phyloP scores from a whole-genome alignment of 2,329 filamentous ascomycete genomes.

The Claviceps pazoutovae region DNA sequence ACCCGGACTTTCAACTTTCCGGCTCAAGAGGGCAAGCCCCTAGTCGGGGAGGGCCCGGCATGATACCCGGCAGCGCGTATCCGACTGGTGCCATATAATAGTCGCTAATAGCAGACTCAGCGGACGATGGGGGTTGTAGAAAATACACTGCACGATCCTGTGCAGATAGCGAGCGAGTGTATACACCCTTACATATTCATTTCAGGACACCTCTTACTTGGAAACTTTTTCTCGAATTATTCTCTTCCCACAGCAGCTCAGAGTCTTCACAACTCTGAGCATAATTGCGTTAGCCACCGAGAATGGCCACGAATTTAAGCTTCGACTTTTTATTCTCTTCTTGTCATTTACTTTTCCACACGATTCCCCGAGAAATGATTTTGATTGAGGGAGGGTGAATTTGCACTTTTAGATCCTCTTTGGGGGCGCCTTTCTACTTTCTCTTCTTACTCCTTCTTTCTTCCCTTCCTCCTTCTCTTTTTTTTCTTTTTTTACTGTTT shows the following conservation, averaged over 20 bases:
- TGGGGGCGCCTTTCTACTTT: neutral
- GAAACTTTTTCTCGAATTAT: neutral
- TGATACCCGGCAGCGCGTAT: constrained; percentile 41
- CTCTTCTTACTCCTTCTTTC: neutral
- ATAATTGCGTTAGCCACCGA: neutral
- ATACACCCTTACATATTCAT: neutral
- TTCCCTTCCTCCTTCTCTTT: neutral
- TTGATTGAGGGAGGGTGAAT: neutral
- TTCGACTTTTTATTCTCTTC: neutral
- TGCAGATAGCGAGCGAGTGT: neutral
- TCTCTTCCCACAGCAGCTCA: neutral
- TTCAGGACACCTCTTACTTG: neutral
- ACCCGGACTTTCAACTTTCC: constrained; percentile 75
- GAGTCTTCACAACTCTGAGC: neutral
- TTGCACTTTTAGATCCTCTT: neutral
- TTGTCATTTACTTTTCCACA: neutral
- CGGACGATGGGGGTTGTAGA: neutral
- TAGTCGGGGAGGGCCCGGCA: constrained; percentile 22
- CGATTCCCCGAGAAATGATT: neutral
- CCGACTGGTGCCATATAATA: constrained; percentile 17
- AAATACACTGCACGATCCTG: neutral
- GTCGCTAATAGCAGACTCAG: neutral
- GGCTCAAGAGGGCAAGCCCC: constrained; percentile 19
- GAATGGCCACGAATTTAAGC: neutral
- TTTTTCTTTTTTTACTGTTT: neutral